Evolutionary conservation across 257 asterid genomes (phyloP).

Genomic region (Coffea eugenioides): DNA sequence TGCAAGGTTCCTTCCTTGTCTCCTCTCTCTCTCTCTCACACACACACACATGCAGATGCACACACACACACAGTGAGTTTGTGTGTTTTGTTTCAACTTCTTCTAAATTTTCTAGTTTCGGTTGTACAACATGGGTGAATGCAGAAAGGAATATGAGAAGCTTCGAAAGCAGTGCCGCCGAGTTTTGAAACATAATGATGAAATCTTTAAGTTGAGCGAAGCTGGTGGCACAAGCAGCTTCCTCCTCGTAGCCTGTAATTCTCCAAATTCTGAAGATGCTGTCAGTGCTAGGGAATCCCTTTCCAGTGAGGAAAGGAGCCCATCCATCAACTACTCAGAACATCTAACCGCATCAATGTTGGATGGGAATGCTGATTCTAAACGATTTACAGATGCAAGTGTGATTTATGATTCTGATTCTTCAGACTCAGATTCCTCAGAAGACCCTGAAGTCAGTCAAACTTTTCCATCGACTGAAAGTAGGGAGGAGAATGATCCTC

Average conservation of each 20-base stretch:
- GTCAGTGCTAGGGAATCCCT: conserved; percentile 80
- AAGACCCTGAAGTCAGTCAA: conserved; percentile 59
- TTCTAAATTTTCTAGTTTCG: neutral
- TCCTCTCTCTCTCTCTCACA: conserved; percentile 8
- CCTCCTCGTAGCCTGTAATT: conserved; percentile 45
- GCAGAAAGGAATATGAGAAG: conserved; percentile 85
- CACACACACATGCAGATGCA: too few species aligned
- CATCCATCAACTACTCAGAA: conserved; percentile 41
- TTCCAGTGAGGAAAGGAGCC: conserved; percentile 66
- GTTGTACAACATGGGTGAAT: conserved; percentile 17
- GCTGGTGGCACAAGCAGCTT: conserved; percentile 37
- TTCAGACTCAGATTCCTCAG: conserved; percentile 72
- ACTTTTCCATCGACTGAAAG: conserved; percentile 56
- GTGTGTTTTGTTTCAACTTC: neutral
- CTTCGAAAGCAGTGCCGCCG: conserved; percentile 60
- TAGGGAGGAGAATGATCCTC: conserved; percentile 41
- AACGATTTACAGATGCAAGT: conserved; percentile 41
- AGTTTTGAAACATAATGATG: conserved; percentile 41
- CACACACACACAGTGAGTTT: neutral
- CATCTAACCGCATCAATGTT: conserved; percentile 28
- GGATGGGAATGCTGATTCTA: conserved; percentile 41
- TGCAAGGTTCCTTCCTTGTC: neutral
- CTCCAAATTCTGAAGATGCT: conserved; percentile 68
- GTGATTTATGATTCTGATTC: conserved; percentile 57
- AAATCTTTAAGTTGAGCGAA: conserved; percentile 31